Evolutionary conservation across 2,329 filamentous ascomycete species (phyloP), one percentile per base, ranked within the genome.

Genomic region (Alternaria burnsii): DNA sequence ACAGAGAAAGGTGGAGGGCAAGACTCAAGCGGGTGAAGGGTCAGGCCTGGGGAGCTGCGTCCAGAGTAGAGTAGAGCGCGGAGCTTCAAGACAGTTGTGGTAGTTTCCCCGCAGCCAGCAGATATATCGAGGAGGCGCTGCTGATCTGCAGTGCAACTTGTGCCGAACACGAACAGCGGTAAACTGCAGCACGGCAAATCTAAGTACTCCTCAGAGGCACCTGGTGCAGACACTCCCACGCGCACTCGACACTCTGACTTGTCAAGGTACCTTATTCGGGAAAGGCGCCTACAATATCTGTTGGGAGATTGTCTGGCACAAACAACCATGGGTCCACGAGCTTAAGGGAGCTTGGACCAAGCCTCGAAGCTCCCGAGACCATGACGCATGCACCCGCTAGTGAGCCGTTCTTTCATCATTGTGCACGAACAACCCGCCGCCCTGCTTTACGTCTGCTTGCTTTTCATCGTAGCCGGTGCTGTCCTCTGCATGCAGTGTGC

Each of bases 51-150:
- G 28, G 12, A 30, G 26, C 40, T 41, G 47, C 30, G 34, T 52
- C 40, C 30, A 52, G 38, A 36, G 34, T 18, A 60, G 47, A 47
- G 50, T 41, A 41, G 44, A 43, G 53, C 26, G 51, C 53, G 43
- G 52, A 55, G 58, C 52, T 57, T 57, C 24, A 53, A 61, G 56
- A 52, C 55, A 57, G 61, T 62, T 62, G 57, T 61, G 62, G 60
- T 59, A 57, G 61, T 61, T 73, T 73, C 70, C 70, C 71, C 71
- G 70, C 71, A 71, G 69, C 55, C 46, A 50, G 46, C 46, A 24
- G 58, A 64, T 64, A 63, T 58, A 61, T 66, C 55, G 61, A 66
- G 65, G 42, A 64, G 64, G 66, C 61, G 67, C 65, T 60, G 69
- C 65, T 60, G 69, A 73, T 72, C 67, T 51, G 53, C 55, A 53